phyloP scores from a whole-genome alignment of 2,329 filamentous ascomycete species.

The Pestalotiopsis sp. region DNA sequence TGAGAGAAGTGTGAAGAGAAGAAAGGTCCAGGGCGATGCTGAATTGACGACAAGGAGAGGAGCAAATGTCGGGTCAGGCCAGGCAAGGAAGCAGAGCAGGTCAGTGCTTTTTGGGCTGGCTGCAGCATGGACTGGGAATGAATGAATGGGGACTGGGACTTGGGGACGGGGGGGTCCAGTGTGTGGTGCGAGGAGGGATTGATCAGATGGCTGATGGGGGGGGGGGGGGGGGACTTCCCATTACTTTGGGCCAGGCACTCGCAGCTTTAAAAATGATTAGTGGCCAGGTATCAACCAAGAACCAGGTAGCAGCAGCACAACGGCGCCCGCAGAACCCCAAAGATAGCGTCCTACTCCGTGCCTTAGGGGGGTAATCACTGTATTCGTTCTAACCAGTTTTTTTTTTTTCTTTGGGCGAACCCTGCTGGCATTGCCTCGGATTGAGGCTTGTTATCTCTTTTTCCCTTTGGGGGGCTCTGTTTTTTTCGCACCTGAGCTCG shows the following conservation, averaged over 20 bases:
- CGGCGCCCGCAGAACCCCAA: neutral
- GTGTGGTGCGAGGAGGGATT: no score
- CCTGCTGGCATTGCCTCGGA: neutral
- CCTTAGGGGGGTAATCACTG: neutral
- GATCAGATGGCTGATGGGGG: neutral
- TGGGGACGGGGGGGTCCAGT: no score
- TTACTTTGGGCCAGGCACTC: neutral
- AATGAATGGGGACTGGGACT: neutral
- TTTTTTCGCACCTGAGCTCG: neutral
- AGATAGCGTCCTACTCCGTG: neutral
- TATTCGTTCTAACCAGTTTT: neutral
- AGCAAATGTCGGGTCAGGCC: neutral
- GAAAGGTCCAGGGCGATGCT: conserved; percentile 12
- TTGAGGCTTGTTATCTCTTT: neutral
- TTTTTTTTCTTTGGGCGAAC: neutral
- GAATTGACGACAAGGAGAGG: conserved; percentile 15
- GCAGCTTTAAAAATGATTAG: neutral
- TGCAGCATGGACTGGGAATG: neutral
- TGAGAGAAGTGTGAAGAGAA: conserved; percentile 5
- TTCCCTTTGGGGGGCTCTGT: neutral
- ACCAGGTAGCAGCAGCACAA: neutral
- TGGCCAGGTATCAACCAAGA: neutral
- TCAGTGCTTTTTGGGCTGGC: conserved; percentile 4
- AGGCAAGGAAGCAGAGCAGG: neutral
- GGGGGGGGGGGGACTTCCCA: neutral